A percentile compares a stretch with the other conserved stretches of the same genome.
Conservation (phyloP, 805 yeast species). For the Teunomyces stri region DNA sequence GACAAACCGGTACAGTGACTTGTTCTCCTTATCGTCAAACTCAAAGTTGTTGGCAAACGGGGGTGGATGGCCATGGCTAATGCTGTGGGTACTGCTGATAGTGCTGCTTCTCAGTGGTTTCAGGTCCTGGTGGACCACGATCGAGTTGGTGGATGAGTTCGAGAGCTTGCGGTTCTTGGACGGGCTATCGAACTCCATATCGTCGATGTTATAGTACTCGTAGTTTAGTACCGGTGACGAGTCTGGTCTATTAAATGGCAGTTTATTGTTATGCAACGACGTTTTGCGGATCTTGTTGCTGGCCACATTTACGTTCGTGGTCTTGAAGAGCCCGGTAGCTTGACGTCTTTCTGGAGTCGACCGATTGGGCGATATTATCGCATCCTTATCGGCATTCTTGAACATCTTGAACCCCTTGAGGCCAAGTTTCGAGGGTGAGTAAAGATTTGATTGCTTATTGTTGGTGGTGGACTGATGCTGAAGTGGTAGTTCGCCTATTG, state of each 20-base stretch:
- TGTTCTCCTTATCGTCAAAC: constrained; percentile 39
- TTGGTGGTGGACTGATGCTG: background rate
- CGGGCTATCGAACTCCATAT: constrained; percentile 29
- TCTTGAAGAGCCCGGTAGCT: constrained; percentile 2
- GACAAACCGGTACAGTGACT: constrained; percentile 56
- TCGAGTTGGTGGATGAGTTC: constrained; percentile 16
- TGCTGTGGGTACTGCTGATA: constrained; percentile 3
- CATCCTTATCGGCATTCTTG: constrained; percentile 32
- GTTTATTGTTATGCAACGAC: constrained; percentile 10
- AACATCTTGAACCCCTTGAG: constrained; percentile 33
- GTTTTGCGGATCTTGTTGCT: constrained; percentile 13
- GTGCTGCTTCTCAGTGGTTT: constrained; percentile 2
- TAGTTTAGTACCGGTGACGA: constrained; percentile 13
- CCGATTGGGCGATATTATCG: constrained; percentile 32
- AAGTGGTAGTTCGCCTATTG: background rate
- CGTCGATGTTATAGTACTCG: constrained; percentile 27
- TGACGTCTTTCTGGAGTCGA: constrained; percentile 12
- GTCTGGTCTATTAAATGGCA: constrained; percentile 12
- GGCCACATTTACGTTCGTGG: background rate
- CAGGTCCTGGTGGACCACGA: constrained; percentile 25
- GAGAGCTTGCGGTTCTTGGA: constrained; percentile 27
- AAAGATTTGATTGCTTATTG: constrained; percentile 10
- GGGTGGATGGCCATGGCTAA: constrained; percentile 1
- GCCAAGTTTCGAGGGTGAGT: constrained; percentile 29
- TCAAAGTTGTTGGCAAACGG: background rate